These are phyloP conservation scores for Penstemon eatonii DNA, from an alignment of 257 asterid genomes.

Conservation along the genomic window DNA sequence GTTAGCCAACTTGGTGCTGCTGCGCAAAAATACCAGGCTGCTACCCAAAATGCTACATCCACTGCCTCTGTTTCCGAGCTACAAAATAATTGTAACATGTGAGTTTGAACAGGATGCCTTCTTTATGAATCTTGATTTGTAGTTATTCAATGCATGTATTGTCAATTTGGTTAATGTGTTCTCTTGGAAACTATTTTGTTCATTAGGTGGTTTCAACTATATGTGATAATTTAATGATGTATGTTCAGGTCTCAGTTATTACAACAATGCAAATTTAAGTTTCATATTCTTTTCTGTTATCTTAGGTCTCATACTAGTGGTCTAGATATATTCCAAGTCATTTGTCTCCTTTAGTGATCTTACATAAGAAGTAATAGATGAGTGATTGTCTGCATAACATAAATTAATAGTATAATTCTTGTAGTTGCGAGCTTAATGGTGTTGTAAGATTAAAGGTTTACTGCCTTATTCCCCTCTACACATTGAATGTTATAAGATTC, in stretches of 20 bases:
- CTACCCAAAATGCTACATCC: constrained; percentile 73
- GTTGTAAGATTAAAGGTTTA: background rate
- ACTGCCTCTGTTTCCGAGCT: constrained; percentile 69
- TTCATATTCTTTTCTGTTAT: background rate
- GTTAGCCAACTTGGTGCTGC: constrained; percentile 94
- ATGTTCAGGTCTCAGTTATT: constrained; percentile 2
- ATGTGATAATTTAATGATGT: background rate
- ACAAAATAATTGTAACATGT: constrained; percentile 93
- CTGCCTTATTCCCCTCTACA: constrained; percentile 6
- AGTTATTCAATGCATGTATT: constrained; percentile 11
- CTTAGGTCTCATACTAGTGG: background rate
- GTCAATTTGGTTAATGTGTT: background rate
- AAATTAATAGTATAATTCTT: background rate
- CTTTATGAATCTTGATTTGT: constrained; percentile 18
- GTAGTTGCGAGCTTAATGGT: background rate
- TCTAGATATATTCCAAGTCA: background rate
- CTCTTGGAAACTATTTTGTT: constrained; percentile 1
- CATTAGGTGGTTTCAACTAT: background rate
- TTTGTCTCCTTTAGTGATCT: background rate
- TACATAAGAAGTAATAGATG: background rate
- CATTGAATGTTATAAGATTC: constrained; percentile 8
- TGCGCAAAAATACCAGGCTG: constrained; percentile 94
- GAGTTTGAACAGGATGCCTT: constrained; percentile 35
- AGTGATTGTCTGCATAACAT: background rate
- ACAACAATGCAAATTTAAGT: background rate